These are phyloP conservation scores for Hippophae tibetana DNA, from an alignment of 306 rosid genomes.

Conservation along the genomic window DNA sequence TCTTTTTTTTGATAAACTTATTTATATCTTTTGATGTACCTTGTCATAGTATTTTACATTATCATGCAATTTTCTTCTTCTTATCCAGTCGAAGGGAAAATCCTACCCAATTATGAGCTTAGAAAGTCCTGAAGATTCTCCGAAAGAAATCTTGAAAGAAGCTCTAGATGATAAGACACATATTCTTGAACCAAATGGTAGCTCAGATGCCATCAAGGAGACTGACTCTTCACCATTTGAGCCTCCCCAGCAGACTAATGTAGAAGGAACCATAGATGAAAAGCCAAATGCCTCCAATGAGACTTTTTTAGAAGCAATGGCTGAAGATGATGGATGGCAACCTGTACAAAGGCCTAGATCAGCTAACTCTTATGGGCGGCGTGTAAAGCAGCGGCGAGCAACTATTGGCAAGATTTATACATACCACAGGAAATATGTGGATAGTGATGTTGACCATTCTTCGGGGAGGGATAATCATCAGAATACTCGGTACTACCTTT, in stretches of 20 bases:
- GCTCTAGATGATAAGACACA: constrained; percentile 58
- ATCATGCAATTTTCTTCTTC: constrained; percentile 22
- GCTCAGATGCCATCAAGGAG: constrained; percentile 41
- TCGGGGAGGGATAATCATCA: constrained; percentile 43
- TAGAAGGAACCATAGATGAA: constrained; percentile 41
- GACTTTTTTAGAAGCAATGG: constrained; percentile 45
- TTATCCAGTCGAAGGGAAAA: constrained; percentile 54
- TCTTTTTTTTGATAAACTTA: too few relatives aligned
- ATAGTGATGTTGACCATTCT: constrained; percentile 40
- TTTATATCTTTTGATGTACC: not conserved
- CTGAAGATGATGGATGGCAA: constrained; percentile 93
- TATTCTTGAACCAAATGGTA: constrained; percentile 32
- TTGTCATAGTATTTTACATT: constrained; percentile 2
- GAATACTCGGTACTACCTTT: constrained; percentile 50
- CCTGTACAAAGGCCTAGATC: constrained; percentile 97
- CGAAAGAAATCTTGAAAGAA: constrained; percentile 64
- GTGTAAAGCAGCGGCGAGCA: constrained; percentile 74
- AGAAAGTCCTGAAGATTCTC: constrained; percentile 57
- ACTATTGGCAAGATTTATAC: constrained; percentile 64
- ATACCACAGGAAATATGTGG: constrained; percentile 70
- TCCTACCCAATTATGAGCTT: constrained; percentile 37
- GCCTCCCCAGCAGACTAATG: constrained; percentile 12
- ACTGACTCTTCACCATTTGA: not conserved
- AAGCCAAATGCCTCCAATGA: constrained; percentile 31
- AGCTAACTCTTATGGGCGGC: constrained; percentile 60